phyloP scores from a whole-genome alignment of 1,139 yeast genomes.

The Kodamaea derodonti region DNA sequence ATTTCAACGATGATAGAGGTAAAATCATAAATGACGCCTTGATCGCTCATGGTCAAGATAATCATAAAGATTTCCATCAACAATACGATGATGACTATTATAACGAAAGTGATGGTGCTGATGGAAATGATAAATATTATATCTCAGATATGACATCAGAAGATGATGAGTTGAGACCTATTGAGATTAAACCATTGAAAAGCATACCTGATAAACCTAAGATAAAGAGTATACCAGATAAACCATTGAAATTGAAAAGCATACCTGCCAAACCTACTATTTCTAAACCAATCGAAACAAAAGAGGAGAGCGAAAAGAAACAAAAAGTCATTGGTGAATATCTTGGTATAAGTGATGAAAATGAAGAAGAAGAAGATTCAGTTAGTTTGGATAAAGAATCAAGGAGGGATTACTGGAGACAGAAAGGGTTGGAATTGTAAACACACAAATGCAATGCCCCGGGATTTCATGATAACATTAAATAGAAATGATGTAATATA shows the following conservation, averaged over 20 bases:
- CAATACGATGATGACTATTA: conserved; percentile 4
- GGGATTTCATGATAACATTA: too few species aligned
- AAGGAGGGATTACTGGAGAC: conserved; percentile 42
- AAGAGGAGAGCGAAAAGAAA: not conserved
- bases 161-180: conserved; percentile 32
- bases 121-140: conserved; percentile 38
- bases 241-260: not conserved
- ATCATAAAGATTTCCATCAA: conserved; percentile 6
- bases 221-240: not conserved
- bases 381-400: conserved; percentile 30
- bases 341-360: conserved; percentile 21
- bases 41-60: conserved; percentile 22
- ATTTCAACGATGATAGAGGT: conserved; percentile 72
- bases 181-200: not conserved
- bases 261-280: not conserved
- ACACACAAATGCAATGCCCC: too few species aligned
- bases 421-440: conserved; percentile 38
- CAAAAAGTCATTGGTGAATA: conserved; percentile 11
- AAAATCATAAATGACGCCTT: conserved; percentile 62
- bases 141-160: conserved; percentile 43
- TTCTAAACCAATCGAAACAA: not conserved
- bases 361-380: conserved; percentile 13
- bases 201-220: not conserved
- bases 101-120: conserved; percentile 29
- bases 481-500: too few species aligned